Percentiles rank a stretch among this genome's conserved stretches.
Evolutionary conservation across 305 asterid genomes (phyloP).

Genomic region (Petunia hybrid): DNA sequence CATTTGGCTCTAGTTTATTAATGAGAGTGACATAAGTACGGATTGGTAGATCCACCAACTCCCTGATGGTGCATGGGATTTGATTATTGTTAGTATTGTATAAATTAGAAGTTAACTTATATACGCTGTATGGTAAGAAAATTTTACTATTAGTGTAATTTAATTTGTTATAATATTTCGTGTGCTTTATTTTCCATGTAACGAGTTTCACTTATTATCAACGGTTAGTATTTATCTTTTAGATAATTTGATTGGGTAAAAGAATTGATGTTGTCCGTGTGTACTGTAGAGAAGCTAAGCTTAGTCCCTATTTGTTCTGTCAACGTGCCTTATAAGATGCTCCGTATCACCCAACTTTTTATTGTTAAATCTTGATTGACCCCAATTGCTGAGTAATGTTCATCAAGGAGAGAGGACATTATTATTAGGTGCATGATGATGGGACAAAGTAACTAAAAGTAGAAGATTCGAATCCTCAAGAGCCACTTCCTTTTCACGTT

Average conservation of each 20-base stretch:
- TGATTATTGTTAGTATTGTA: neutral
- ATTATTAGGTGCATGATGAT: constrained; percentile 10
- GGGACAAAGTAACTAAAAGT: constrained; percentile 11
- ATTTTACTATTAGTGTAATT: no score
- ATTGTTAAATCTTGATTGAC: neutral
- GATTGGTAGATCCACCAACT: neutral
- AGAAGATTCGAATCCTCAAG: neutral
- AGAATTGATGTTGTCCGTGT: no score
- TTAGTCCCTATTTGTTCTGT: neutral
- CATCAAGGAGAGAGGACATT: neutral
- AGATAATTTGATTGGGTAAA: no score
- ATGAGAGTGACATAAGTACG: neutral
- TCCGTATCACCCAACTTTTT: neutral
- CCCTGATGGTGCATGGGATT: neutral
- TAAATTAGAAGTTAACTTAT: no score
- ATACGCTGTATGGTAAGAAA: no score
- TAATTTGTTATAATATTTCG: no score
- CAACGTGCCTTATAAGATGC: constrained; percentile 2
- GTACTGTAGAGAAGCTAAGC: neutral
- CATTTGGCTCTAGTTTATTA: neutral
- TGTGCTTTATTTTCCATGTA: no score
- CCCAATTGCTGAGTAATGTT: neutral
- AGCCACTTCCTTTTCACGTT: neutral
- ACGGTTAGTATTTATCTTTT: no score
- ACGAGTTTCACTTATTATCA: no score